Base-by-base conservation (phyloP, 1,284 basidiomycete species). In the Wallemia hederae region DNA sequence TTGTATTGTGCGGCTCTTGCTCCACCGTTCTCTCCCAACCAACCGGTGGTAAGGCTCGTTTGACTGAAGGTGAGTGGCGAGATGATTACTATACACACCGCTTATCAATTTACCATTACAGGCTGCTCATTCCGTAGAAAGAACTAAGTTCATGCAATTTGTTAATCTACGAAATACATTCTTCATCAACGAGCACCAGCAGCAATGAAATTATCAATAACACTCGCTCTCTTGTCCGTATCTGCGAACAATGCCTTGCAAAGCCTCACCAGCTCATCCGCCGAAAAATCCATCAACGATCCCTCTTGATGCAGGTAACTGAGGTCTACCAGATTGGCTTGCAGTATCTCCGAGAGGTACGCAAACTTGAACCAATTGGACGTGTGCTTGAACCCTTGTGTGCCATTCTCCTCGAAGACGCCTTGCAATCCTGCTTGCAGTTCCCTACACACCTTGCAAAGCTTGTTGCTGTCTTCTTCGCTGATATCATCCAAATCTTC, bases 21-120 rank as follows among this genome's bases (percentile, higher is more conserved):
- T 81, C 86, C 63, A 87, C 83, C 68, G 87, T 97, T 64, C 78
- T 99, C 66, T 96, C 89, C 80, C 92, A 97, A 74, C 94, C 94
- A 61, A 96, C 91, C 62, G 92, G 92, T 78, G 92, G 92, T 77
- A 96, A 86, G 79, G 92, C 91, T 69, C 83, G 91, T 72, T 76
- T 98, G 74, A 96, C 91, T 65, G 92, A 97, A 77, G 94, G 91
- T 94, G 70, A 68, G 83, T 77, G 34, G 1, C n/a, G n/a, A n/a
- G n/a, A n/a, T 15, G 39, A 26, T 57, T 26, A 5, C 25, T 58
- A 11, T 26, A 7, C 5, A 55, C 15, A 27, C 56, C 2, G 11
- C 7, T 58, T 26, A 3, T 7, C 24, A 3, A 7, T 26, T 2
- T 28, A 59, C 33, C 34, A 29, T 59, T 63, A 62, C 67, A 88